A percentile compares a stretch with the other conserved stretches of the same genome.
phyloP scores from a whole-genome alignment of 2,329 filamentous ascomycete genomes.

The Beauveria scarabaeidicola region DNA sequence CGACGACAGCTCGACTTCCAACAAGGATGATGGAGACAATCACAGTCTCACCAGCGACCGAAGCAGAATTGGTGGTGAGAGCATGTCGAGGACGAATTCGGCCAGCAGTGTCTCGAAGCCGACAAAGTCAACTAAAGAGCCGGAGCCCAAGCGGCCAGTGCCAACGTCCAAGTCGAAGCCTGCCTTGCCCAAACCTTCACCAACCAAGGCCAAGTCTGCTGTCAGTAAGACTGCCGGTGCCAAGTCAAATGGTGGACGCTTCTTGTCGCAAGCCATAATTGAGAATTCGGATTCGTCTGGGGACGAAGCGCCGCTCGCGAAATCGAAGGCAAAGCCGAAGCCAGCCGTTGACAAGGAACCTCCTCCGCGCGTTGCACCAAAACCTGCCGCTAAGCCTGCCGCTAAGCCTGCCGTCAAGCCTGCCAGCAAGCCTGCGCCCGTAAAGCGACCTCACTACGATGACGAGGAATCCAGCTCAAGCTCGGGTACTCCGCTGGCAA shows the following conservation, averaged over 20 bases:
- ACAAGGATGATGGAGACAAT: constrained; percentile 29
- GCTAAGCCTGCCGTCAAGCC: constrained; percentile 5
- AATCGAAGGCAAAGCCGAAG: constrained; percentile 17
- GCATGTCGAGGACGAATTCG: constrained; percentile 42
- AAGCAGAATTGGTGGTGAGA: constrained; percentile 28
- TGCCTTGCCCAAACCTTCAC: constrained; percentile 29
- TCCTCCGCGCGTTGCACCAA: constrained; percentile 16
- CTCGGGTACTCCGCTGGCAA: constrained; percentile 49
- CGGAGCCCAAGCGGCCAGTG: constrained; percentile 48
- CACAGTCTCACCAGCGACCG: constrained; percentile 22
- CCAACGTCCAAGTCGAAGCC: constrained; percentile 27
- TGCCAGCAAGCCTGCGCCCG: constrained; percentile 21
- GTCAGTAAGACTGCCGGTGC: constrained; percentile 18
- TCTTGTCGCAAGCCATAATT: constrained; percentile 48
- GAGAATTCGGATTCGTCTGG: constrained; percentile 48
- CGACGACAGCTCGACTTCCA: constrained; percentile 36
- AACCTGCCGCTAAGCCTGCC: constrained; percentile 16
- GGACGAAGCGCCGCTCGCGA: constrained; percentile 33
- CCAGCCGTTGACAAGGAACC: constrained; percentile 1
- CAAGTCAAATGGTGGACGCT: constrained; percentile 33
- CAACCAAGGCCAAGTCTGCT: constrained; percentile 32
- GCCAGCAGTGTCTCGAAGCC: constrained; percentile 41
- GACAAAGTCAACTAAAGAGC: constrained; percentile 50
- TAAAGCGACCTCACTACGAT: constrained; percentile 45
- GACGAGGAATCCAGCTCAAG: constrained; percentile 52